Conservation (phyloP, 2,329 filamentous ascomycete species). For the Didymella keratinophila region DNA sequence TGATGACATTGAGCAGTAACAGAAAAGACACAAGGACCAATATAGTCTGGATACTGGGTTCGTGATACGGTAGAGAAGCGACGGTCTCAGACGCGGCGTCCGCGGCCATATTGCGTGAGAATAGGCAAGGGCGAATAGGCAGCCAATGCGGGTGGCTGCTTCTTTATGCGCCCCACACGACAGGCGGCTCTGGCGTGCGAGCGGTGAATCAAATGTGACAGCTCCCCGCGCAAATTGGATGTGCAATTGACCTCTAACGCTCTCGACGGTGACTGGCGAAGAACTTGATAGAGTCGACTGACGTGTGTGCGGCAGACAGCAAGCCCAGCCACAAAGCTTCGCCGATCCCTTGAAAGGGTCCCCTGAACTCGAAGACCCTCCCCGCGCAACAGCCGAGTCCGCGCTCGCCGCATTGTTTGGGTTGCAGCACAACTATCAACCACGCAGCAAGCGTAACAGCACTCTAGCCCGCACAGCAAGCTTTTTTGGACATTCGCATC, state of each 20-base stretch:
- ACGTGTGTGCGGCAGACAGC: slow-evolving; percentile 23
- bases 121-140: slow-evolving; percentile 26
- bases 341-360: slow-evolving; percentile 13
- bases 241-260: slow-evolving; percentile 1
- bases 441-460: slow-evolving; percentile 31
- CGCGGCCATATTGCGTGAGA: slow-evolving; percentile 30
- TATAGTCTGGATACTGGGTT: slow-evolving; percentile 67
- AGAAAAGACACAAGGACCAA: slow-evolving; percentile 69
- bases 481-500: slow-evolving; percentile 20
- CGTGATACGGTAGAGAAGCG: slow-evolving; percentile 64
- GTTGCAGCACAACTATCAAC: slow-evolving; percentile 32
- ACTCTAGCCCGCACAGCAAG: slow-evolving; percentile 5
- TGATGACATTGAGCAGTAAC: slow-evolving; percentile 66
- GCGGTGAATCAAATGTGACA: slow-evolving; percentile 15
- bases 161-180: slow-evolving; percentile 21
- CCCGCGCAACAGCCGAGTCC: slow-evolving; percentile 39
- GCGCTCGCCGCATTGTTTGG: slow-evolving; percentile 44
- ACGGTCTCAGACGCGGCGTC: slow-evolving; percentile 28
- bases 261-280: slow-evolving; percentile 20
- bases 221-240: slow-evolving; percentile 1
- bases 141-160: slow-evolving; percentile 17
- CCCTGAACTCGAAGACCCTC: background rate
- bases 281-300: background rate
- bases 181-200: slow-evolving; percentile 7
- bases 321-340: slow-evolving; percentile 21